phyloP scores from a whole-genome alignment of 441 rosid species.

The Corymbia calophylla region DNA sequence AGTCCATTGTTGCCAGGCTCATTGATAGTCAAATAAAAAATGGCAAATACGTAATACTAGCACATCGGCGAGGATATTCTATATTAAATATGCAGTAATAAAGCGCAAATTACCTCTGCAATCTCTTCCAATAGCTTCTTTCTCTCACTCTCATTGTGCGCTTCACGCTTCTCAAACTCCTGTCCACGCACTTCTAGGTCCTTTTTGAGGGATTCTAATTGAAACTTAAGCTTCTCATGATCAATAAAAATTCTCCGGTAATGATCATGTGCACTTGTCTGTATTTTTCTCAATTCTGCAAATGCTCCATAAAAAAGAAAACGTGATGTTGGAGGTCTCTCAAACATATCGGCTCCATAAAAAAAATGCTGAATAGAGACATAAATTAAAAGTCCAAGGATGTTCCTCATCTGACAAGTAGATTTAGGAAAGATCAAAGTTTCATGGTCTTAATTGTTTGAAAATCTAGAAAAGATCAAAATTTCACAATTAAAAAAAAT shows the following conservation, averaged over 20 bases:
- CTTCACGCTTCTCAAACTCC: slow-evolving; percentile 74
- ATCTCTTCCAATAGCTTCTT: slow-evolving; percentile 54
- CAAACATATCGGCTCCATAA: neutral
- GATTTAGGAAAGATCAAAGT: neutral
- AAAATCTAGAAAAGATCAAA: neutral
- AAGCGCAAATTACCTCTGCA: slow-evolving; percentile 42
- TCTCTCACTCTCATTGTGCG: slow-evolving; percentile 65
- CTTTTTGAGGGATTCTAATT: slow-evolving; percentile 60
- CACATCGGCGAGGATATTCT: neutral
- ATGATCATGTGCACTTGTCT: slow-evolving; percentile 60
- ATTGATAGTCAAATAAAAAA: neutral
- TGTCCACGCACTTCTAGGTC: slow-evolving; percentile 64
- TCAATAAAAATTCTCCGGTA: slow-evolving; percentile 64
- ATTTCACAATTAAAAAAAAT: neutral
- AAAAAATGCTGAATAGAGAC: neutral
- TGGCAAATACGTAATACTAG: neutral
- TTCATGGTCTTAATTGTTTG: neutral
- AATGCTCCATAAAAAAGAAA: neutral
- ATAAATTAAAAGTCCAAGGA: neutral
- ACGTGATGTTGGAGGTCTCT: neutral
- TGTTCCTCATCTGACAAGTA: neutral
- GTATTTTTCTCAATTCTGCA: slow-evolving; percentile 71
- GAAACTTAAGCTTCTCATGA: slow-evolving; percentile 75
- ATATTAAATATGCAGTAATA: neutral
- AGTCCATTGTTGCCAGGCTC: neutral